These are phyloP conservation scores for Aurantiochytrium sp. DNA, from an alignment of 108 stramenopile genomes.

Conservation along the genomic window DNA sequence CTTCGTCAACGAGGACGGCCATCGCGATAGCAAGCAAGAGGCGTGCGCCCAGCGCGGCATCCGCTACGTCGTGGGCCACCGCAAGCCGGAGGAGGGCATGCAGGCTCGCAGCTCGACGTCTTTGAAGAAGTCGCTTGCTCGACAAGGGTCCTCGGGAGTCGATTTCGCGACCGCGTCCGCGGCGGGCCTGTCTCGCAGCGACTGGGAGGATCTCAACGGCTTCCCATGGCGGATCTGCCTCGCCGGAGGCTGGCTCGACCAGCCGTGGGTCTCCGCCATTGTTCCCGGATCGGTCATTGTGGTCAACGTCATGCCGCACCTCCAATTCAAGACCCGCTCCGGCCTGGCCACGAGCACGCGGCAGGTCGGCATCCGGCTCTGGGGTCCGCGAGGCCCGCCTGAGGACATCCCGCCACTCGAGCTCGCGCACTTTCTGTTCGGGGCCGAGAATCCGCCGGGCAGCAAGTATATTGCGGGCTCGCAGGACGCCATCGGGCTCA, in stretches of 20 bases:
- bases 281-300: conserved; percentile 26
- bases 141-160: not conserved
- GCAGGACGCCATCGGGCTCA: conserved; percentile 12
- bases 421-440: not conserved
- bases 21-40: not conserved
- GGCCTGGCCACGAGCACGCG: conserved; percentile 16
- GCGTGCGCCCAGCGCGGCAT: conserved; percentile 2
- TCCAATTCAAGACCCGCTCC: not conserved
- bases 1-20: conserved; percentile 17
- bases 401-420: not conserved
- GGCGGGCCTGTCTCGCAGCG: not conserved
- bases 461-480: conserved; percentile 27
- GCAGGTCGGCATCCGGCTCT: not conserved
- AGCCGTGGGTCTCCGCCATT: not conserved
- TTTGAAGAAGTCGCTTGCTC: not conserved
- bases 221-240: conserved; percentile 17
- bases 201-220: not conserved
- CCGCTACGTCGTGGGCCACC: not conserved
- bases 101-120: not conserved
- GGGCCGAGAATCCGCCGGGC: conserved; percentile 1
- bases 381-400: not conserved
- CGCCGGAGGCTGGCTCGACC: conserved; percentile 17
- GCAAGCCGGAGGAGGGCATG: not conserved
- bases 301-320: not conserved
- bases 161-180: not conserved